A percentile compares a stretch with the other conserved stretches of the same genome.
Evolutionary conservation across 2,329 filamentous ascomycete species (phyloP).

Genomic region (Fusarium newnesense): DNA sequence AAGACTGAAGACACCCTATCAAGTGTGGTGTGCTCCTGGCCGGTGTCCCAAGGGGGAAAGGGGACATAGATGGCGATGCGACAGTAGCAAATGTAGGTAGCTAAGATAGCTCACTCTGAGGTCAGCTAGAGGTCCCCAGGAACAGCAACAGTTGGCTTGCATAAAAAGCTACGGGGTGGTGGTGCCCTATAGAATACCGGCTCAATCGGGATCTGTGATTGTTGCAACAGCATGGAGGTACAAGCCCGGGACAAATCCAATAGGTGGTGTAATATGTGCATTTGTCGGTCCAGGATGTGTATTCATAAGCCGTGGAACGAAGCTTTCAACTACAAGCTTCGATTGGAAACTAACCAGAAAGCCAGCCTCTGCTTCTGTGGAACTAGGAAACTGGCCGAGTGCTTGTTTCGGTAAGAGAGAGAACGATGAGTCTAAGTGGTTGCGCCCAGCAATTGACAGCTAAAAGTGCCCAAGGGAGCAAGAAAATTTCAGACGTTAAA

Average conservation of each 20-base stretch:
- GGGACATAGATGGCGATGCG: constrained; percentile 19
- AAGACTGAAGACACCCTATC: constrained; percentile 19
- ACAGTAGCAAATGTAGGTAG: constrained; percentile 18
- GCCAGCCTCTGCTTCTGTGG: constrained; percentile 18
- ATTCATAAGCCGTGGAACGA: background rate
- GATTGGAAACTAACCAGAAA: background rate
- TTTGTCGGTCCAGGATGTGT: background rate
- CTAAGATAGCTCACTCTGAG: constrained; percentile 9
- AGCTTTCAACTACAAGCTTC: constrained; percentile 9
- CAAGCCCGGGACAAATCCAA: constrained; percentile 8
- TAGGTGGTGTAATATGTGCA: constrained; percentile 5
- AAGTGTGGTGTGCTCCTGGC: constrained; percentile 23
- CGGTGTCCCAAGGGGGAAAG: constrained; percentile 39
- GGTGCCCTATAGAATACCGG: constrained; percentile 20
- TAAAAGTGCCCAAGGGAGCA: background rate
- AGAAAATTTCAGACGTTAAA: background rate
- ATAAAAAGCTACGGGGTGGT: constrained; percentile 25
- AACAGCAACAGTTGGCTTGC: constrained; percentile 32
- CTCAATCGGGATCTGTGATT: constrained; percentile 17
- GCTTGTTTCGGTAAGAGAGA: background rate
- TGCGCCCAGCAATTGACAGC: constrained; percentile 6
- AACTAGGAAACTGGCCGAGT: background rate
- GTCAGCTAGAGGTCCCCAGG: constrained; percentile 21
- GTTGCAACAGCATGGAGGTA: constrained; percentile 12
- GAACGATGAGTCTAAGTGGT: background rate